Percentiles rank a stretch among this genome's conserved stretches.
These are phyloP conservation scores for Amphichorda felina DNA, from an alignment of 2,329 filamentous ascomycete genomes.

Conservation along the genomic window DNA sequence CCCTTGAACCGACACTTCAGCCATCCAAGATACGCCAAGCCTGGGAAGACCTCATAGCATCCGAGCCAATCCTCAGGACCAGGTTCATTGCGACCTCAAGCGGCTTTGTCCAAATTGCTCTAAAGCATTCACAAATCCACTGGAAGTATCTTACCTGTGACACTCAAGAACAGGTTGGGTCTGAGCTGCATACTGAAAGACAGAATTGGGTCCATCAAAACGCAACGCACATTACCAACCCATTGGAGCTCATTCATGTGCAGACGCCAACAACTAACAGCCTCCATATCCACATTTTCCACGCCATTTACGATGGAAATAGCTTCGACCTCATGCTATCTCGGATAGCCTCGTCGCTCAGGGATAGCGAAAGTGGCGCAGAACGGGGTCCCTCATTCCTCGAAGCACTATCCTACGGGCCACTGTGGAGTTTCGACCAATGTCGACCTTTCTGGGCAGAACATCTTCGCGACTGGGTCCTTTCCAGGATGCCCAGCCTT, in stretches of 20 bases:
- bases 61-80: slow-evolving; percentile 57
- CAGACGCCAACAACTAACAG: slow-evolving; percentile 12
- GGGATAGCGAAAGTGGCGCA: slow-evolving; percentile 6
- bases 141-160: slow-evolving; percentile 23
- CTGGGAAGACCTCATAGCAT: slow-evolving; percentile 40
- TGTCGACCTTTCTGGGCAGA: slow-evolving; percentile 54
- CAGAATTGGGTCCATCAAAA: slow-evolving; percentile 44
- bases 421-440: slow-evolving; percentile 35
- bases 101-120: slow-evolving; percentile 63
- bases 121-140: slow-evolving; percentile 27
- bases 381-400: slow-evolving; percentile 44
- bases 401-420: slow-evolving; percentile 57
- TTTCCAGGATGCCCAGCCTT: slow-evolving; percentile 7
- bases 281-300: slow-evolving; percentile 63
- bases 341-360: slow-evolving; percentile 27
- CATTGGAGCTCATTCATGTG: slow-evolving; percentile 38
- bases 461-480: slow-evolving; percentile 30
- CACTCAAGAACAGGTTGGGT: background rate
- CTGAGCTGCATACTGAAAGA: background rate
- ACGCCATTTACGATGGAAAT: slow-evolving; percentile 77
- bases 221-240: slow-evolving; percentile 29
- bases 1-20: slow-evolving; percentile 33
- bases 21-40: slow-evolving; percentile 35
- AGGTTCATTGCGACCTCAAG: slow-evolving; percentile 61
- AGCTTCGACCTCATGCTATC: slow-evolving; percentile 60